A percentile compares a stretch with the other conserved stretches of the same genome.
These are phyloP conservation scores for Cyclotella kingstonii DNA, from an alignment of 108 stramenopile genomes.

Conservation along the genomic window DNA sequence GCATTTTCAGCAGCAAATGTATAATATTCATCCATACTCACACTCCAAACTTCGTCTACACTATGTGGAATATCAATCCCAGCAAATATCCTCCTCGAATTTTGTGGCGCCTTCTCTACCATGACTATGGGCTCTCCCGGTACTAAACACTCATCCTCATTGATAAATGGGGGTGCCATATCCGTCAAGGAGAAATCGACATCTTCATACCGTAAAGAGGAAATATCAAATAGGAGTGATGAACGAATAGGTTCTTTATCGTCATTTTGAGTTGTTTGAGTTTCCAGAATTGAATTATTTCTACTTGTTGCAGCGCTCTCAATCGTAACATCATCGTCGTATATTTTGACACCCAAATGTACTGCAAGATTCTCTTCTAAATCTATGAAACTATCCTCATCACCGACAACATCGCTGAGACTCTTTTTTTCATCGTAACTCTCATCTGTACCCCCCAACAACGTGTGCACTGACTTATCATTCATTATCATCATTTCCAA, in stretches of 20 bases:
- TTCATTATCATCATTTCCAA: too few relatives aligned
- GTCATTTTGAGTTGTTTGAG: too few relatives aligned
- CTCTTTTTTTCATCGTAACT: too few relatives aligned
- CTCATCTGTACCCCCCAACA: too few relatives aligned
- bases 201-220: conserved; percentile 64
- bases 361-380: too few relatives aligned
- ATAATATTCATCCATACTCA: too few relatives aligned
- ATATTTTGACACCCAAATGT: too few relatives aligned
- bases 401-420: too few relatives aligned
- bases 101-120: conserved; percentile 86
- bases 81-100: conserved; percentile 87
- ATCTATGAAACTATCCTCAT: too few relatives aligned
- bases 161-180: conserved; percentile 80
- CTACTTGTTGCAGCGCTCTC: neutral
- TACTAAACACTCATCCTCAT: conserved; percentile 77
- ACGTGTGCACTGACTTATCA: too few relatives aligned
- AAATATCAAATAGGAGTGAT: conserved; percentile 37
- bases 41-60: conserved; percentile 81
- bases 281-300: conserved; percentile 1
- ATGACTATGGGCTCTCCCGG: conserved; percentile 83
- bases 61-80: conserved; percentile 85
- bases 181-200: conserved; percentile 67
- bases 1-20: too few relatives aligned
- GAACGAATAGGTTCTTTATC: neutral
- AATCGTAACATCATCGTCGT: too few relatives aligned